Conservation (phyloP, 2,329 filamentous ascomycete genomes). For the Dryadomyces quercivorus region DNA sequence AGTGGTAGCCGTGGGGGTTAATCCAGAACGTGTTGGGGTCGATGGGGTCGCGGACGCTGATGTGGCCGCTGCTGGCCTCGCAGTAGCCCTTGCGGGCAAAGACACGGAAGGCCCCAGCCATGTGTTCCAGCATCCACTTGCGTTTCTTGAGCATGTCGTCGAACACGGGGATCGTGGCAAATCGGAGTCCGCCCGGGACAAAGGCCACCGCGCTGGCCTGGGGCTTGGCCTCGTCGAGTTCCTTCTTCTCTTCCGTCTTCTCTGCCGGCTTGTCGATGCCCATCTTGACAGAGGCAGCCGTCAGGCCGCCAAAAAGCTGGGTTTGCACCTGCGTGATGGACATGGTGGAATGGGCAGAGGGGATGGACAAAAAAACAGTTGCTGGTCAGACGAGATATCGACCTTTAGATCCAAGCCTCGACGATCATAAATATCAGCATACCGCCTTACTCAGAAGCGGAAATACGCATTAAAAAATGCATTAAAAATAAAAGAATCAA, state of each 20-base stretch:
- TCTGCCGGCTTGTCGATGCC: too few species aligned
- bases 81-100: constrained; percentile 47
- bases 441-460: too few species aligned
- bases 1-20: constrained; percentile 46
- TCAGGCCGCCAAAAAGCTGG: too few species aligned
- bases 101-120: constrained; percentile 46
- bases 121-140: constrained; percentile 25
- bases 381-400: too few species aligned
- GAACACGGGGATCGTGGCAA: not conserved
- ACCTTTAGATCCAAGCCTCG: too few species aligned
- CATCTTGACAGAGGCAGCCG: too few species aligned
- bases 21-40: constrained; percentile 45
- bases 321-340: not conserved
- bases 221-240: too few species aligned
- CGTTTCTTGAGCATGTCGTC: not conserved
- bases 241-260: too few species aligned
- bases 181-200: not conserved
- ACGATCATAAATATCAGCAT: too few species aligned
- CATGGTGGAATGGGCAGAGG: not conserved
- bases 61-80: constrained; percentile 51
- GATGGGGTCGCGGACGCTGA: constrained; percentile 47
- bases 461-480: too few species aligned
- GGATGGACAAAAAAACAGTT: too few species aligned
- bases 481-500: too few species aligned
- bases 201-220: not conserved